Base-by-base conservation (phyloP, 371 early-diverging fungal genomes). In the Nematocida sp. region DNA sequence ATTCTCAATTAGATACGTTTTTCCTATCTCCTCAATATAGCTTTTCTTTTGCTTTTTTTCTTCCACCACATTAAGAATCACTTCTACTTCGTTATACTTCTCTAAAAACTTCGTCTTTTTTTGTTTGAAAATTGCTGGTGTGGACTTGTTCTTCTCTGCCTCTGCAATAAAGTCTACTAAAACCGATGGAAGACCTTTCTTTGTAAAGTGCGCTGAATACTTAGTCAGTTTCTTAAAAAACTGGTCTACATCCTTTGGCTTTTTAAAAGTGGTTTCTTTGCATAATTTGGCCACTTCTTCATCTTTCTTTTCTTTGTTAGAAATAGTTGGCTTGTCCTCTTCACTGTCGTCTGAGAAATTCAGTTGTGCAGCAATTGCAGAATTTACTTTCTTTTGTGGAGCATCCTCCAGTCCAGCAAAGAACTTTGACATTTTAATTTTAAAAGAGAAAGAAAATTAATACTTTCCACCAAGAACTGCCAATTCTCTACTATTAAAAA, bases 351-450 rank as follows among this genome's bases (percentile, higher is more conserved):
- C 71, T 4, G 74, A 56, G 46, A 73, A 69, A 15, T 58, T 13
- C 2, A 42, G 20, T 15, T 33, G 9, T 39, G 66, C 54, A 42
- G 56, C 42, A 9, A 42, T 69, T 33, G 33, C 64, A 1, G 64
- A 64, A 18, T 18, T 9, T 45, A 58, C 57, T 56, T 66, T 69
- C 80, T 78, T 78, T 27, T 44, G 27, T 3, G 40, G 23, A 13
- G 72, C 71, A 23, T 60, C 80, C 15, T 67, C 80, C 33, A 78
- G 42, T 39, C 42, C 69, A n/a, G 45, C 80, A 40, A 78, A 78
- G 67, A 78, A 78, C 72, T 78, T 78, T 20, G 80, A 78, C 80
- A 78, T 75, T 67, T 18, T 55, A 55, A 50, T 50, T 50, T 50
- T 50, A 40, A 56, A 73, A 62, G 44, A 73, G 40, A 73, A 27